Base-by-base conservation (phyloP, 108 stramenopile species). In the Discostella stelligeroides region DNA sequence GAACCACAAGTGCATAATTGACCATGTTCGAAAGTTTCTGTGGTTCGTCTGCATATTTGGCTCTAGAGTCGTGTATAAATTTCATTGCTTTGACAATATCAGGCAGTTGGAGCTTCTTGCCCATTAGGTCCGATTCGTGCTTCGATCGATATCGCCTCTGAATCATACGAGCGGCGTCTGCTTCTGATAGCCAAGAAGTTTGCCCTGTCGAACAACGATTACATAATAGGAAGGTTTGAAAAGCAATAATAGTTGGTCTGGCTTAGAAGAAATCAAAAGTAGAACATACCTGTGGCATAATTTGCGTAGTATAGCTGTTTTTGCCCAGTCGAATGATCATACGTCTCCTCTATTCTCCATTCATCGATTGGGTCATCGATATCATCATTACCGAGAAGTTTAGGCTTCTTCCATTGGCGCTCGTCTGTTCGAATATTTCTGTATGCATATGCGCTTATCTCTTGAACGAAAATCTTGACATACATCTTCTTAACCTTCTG, bases 11-110 rank as follows among this genome's bases (percentile, higher is more conserved):
- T 15, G 83, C 85, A 34, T 60, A 84, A 73, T 86, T 86, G 29
- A 84, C 83, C n/a, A 79, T 75, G 58, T 78, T 84, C 29, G 76
- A 68, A n/a, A 86, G 77, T 30, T 81, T 81, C 42, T 70, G 55
- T 23, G 85, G 83, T 34, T 75, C 66, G 41, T 79, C 38, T 63
- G 77, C 80, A 59, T 86, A 84, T 38, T 80, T 83, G 3, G 15
- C 45, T 54, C 82, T 82, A 2, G 76, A 72, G 17, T 58, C 80
- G 39, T 75, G 62, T 24, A 75, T 78, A 50, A 82, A 84, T 11
- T 70, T 63, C 27, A 84, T 48, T 42, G 83, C 81, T 51, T 75
- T 76, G 1, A 84, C 81, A 18, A 84, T 54, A 41, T 77, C 74
- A 13, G 54, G 42, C 25, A 86, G 69, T 1, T 63, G 15, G 4